These are phyloP conservation scores for Colletotrichum phormii DNA, from an alignment of 2,329 filamentous ascomycete genomes.

Conservation along the genomic window DNA sequence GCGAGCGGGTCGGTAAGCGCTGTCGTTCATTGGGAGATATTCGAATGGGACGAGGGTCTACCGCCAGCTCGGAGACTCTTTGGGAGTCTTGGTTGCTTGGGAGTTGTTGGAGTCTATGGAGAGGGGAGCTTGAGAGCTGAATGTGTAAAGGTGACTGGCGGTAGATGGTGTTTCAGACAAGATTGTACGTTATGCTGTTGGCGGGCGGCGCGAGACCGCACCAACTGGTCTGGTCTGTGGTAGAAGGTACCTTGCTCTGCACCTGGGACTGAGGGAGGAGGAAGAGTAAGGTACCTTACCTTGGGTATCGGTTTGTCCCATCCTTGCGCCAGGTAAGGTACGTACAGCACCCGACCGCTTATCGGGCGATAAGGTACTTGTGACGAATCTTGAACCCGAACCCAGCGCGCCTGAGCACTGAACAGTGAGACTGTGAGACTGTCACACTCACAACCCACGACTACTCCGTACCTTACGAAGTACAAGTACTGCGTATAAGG, in stretches of 20 bases:
- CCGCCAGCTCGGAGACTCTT: conserved; percentile 3
- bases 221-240: too few relatives aligned
- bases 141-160: conserved; percentile 21
- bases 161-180: conserved; percentile 34
- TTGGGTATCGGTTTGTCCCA: background rate
- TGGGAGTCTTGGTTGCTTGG: background rate
- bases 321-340: conserved; percentile 8
- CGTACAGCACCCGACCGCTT: background rate
- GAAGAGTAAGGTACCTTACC: background rate
- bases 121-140: conserved; percentile 21
- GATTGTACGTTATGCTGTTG: conserved; percentile 37
- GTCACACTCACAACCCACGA: too few relatives aligned
- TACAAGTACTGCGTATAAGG: too few relatives aligned
- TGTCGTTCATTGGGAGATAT: conserved; percentile 16
- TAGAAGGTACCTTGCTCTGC: too few relatives aligned
- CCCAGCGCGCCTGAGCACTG: background rate
- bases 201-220: background rate
- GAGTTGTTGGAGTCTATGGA: background rate
- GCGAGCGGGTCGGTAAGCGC: conserved; percentile 19
- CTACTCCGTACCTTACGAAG: too few relatives aligned
- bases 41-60: conserved; percentile 12
- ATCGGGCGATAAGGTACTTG: conserved; percentile 23
- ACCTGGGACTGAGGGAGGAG: too few relatives aligned
- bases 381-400: conserved; percentile 3
- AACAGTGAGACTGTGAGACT: too few relatives aligned